phyloP scores from a whole-genome alignment of 768 basidiomycete genomes.

The Rhizopogon vesiculosus region DNA sequence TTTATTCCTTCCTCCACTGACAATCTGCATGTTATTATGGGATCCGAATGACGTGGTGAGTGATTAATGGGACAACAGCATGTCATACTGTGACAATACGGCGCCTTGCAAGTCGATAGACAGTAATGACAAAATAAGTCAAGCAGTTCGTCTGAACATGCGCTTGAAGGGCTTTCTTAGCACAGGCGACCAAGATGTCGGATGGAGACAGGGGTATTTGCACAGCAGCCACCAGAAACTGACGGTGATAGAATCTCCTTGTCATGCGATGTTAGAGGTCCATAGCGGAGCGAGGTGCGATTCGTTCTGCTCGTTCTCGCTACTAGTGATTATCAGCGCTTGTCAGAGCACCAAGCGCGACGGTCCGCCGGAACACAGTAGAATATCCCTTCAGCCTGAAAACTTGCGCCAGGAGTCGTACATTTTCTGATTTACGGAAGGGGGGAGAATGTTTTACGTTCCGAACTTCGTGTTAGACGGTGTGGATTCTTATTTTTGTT shows the following conservation, averaged over 20 bases:
- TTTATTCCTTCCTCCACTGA: no score
- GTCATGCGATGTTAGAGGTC: constrained; percentile 27
- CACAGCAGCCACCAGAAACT: constrained; percentile 26
- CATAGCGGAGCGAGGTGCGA: constrained; percentile 29
- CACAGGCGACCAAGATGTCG: constrained; percentile 45
- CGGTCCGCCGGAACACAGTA: constrained; percentile 10
- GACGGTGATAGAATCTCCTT: constrained; percentile 25
- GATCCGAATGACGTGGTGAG: no score
- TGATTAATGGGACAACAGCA: no score
- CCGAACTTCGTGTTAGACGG: no score
- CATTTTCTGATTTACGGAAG: no score
- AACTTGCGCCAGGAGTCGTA: no score
- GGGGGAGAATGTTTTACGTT: no score
- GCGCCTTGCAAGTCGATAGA: no score
- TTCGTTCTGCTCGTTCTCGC: constrained; percentile 27
- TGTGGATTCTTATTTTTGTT: no score
- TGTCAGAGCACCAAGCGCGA: constrained; percentile 27
- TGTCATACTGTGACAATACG: no score
- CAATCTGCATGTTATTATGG: no score
- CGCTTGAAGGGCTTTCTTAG: constrained; percentile 49
- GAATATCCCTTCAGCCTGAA: no score
- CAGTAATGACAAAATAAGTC: constrained; percentile 17
- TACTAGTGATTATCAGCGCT: constrained; percentile 12
- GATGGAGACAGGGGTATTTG: constrained; percentile 28
- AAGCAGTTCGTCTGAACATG: constrained; percentile 65